A percentile compares a stretch with the other conserved stretches of the same genome.
Conservation (phyloP, 2,329 filamentous ascomycete genomes). For the Sporothrix phasma region DNA sequence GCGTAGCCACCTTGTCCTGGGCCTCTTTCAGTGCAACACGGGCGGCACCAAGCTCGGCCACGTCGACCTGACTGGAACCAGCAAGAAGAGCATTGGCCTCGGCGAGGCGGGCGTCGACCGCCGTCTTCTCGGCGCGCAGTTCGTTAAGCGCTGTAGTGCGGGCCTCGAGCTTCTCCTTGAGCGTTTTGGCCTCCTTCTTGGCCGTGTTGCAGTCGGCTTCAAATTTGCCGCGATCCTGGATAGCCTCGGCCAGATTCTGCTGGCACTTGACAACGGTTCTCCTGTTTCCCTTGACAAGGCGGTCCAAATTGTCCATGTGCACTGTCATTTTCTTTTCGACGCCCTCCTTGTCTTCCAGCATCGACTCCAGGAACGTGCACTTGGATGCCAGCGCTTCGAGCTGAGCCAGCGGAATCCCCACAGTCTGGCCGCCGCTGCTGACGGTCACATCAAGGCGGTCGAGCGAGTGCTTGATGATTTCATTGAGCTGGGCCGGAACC, state of each 20-base stretch:
- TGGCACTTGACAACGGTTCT: constrained; percentile 37
- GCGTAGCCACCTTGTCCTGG: constrained; percentile 29
- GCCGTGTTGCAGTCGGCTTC: constrained; percentile 35
- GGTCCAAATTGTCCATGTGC: constrained; percentile 35
- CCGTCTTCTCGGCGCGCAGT: constrained; percentile 30
- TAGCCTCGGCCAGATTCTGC: constrained; percentile 37
- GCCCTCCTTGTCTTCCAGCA: constrained; percentile 25
- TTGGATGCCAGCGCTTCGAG: constrained; percentile 26
- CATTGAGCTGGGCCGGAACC: constrained; percentile 6
- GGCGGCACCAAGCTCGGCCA: constrained; percentile 32
- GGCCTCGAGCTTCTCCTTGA: constrained; percentile 29
- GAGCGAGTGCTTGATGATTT: constrained; percentile 11
- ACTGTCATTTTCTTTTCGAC: constrained; percentile 23
- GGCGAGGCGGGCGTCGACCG: constrained; percentile 30
- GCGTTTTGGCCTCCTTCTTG: constrained; percentile 28
- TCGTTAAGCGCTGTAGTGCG: constrained; percentile 29
- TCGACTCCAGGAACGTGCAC: constrained; percentile 27
- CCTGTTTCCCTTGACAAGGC: constrained; percentile 36
- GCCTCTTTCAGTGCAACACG: constrained; percentile 32
- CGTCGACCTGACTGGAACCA: constrained; percentile 26
- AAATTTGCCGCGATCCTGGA: constrained; percentile 40
- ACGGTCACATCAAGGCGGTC: constrained; percentile 8
- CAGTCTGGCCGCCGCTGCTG: constrained; percentile 10
- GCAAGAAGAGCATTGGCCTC: constrained; percentile 28
- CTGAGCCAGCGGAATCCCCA: constrained; percentile 24